Conservation (phyloP, 2,329 filamentous ascomycete genomes). For the Fusarium illudens region DNA sequence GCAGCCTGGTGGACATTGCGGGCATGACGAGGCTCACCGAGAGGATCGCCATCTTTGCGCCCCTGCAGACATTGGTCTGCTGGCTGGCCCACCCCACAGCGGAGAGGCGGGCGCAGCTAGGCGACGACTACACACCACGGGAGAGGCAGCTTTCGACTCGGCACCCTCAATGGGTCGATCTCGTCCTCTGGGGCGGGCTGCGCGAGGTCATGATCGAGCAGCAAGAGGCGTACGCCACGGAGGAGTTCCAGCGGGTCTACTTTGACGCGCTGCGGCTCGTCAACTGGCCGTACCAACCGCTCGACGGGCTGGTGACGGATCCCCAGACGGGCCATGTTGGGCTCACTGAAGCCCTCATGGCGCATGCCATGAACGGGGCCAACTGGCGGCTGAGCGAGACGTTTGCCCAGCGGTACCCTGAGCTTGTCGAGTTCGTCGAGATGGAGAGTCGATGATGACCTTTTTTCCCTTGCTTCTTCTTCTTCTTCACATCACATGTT, state of each 20-base stretch:
- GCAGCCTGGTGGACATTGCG: conserved; percentile 43
- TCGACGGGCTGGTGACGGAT: conserved; percentile 30
- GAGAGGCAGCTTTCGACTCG: conserved; percentile 41
- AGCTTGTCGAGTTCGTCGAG: conserved; percentile 24
- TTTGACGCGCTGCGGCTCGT: conserved; percentile 45
- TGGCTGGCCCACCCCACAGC: conserved; percentile 46
- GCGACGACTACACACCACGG: conserved; percentile 37
- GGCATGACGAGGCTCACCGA: conserved; percentile 43
- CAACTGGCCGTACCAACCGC: conserved; percentile 46
- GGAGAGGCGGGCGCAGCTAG: conserved; percentile 39
- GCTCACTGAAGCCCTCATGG: conserved; percentile 31
- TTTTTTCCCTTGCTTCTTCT: neutral
- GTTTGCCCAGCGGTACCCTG: conserved; percentile 31
- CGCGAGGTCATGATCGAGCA: conserved; percentile 48
- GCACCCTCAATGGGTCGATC: conserved; percentile 47
- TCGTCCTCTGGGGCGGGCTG: conserved; percentile 46
- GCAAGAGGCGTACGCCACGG: conserved; percentile 49
- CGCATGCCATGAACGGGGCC: conserved; percentile 29
- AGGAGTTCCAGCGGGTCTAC: conserved; percentile 49
- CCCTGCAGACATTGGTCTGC: conserved; percentile 43
- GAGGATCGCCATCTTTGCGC: conserved; percentile 45
- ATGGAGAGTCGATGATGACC: conserved; percentile 7
- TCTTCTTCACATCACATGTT: conserved; percentile 7
- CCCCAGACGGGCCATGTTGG: conserved; percentile 32
- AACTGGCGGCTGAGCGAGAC: conserved; percentile 27